Evolutionary conservation across 768 basidiomycete genomes (phyloP).

Genomic region (Collybia mongolica): DNA sequence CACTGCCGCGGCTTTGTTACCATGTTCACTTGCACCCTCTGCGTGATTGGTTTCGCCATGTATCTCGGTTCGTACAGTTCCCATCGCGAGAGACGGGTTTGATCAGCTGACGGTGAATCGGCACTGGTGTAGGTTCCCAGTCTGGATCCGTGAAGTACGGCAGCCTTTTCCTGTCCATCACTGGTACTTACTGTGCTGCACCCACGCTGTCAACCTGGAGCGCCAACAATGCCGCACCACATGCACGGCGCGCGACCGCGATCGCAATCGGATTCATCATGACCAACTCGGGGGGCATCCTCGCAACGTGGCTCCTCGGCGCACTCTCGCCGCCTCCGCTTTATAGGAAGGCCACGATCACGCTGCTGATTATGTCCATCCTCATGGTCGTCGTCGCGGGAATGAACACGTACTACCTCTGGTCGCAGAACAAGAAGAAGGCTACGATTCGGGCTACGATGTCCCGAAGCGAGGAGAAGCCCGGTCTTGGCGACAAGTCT

Average conservation of each 20-base stretch:
- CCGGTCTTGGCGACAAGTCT: conserved; percentile 45
- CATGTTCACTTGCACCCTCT: conserved; percentile 42
- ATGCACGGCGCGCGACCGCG: conserved; percentile 54
- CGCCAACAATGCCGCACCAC: conserved; percentile 60
- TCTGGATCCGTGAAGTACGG: conserved; percentile 45
- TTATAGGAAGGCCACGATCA: conserved; percentile 48
- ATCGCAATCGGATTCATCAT: conserved; percentile 57
- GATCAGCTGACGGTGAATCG: no score
- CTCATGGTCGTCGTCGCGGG: conserved; percentile 34
- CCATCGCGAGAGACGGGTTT: not conserved
- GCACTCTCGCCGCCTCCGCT: conserved; percentile 45
- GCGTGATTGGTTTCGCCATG: conserved; percentile 51
- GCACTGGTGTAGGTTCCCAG: conserved; percentile 29
- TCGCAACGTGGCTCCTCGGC: conserved; percentile 60
- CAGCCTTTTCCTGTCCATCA: conserved; percentile 53
- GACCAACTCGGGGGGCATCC: conserved; percentile 60
- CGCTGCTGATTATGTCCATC: conserved; percentile 37
- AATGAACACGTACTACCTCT: conserved; percentile 40
- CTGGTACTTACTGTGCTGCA: conserved; percentile 51
- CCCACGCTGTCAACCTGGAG: conserved; percentile 58
- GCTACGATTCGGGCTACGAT: conserved; percentile 28
- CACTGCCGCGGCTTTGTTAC: conserved; percentile 45
- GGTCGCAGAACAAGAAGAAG: conserved; percentile 45
- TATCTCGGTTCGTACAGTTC: conserved; percentile 46
- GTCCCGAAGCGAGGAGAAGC: conserved; percentile 31